Conservation (phyloP, 2,329 filamentous ascomycete genomes). For the Colletotrichum caudatum region DNA sequence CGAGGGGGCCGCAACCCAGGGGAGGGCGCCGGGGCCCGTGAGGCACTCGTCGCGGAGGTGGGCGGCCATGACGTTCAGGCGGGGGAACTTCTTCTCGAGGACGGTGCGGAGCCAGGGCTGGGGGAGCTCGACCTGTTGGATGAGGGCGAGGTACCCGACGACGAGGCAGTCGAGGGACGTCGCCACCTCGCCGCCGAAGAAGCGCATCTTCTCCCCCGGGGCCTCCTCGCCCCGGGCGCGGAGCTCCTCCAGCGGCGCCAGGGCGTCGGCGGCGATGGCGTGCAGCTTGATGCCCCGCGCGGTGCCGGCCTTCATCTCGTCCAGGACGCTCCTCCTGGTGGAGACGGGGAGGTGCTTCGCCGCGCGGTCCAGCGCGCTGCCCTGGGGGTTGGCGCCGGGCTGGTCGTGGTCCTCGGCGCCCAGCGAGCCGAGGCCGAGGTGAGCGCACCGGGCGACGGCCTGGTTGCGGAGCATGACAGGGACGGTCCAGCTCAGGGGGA, state of each 20-base stretch:
- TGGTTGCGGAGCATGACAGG: slow-evolving; percentile 78
- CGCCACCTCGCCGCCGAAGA: slow-evolving; percentile 53
- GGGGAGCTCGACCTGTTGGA: slow-evolving; percentile 66
- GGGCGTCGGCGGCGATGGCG: slow-evolving; percentile 76
- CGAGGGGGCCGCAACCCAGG: slow-evolving; percentile 44
- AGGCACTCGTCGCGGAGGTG: slow-evolving; percentile 46
- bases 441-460: slow-evolving; percentile 77
- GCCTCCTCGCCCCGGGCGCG: slow-evolving; percentile 48
- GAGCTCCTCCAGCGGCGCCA: slow-evolving; percentile 76
- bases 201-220: slow-evolving; percentile 41
- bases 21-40: slow-evolving; percentile 44
- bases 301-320: slow-evolving; percentile 76
- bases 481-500: slow-evolving; percentile 89
- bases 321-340: slow-evolving; percentile 67
- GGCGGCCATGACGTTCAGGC: slow-evolving; percentile 49
- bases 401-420: slow-evolving; percentile 66
- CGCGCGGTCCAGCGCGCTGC: slow-evolving; percentile 45
- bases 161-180: slow-evolving; percentile 82
- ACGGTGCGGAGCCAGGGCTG: slow-evolving; percentile 55
- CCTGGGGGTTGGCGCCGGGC: slow-evolving; percentile 47
- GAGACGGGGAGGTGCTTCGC: slow-evolving; percentile 47
- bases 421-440: slow-evolving; percentile 76
- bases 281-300: slow-evolving; percentile 81
- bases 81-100: slow-evolving; percentile 46
- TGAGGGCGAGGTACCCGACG: slow-evolving; percentile 82